Percentiles rank a stretch among this genome's conserved stretches.
Conservation (phyloP, 2,329 filamentous ascomycete genomes). For the Botrytis squamosa region DNA sequence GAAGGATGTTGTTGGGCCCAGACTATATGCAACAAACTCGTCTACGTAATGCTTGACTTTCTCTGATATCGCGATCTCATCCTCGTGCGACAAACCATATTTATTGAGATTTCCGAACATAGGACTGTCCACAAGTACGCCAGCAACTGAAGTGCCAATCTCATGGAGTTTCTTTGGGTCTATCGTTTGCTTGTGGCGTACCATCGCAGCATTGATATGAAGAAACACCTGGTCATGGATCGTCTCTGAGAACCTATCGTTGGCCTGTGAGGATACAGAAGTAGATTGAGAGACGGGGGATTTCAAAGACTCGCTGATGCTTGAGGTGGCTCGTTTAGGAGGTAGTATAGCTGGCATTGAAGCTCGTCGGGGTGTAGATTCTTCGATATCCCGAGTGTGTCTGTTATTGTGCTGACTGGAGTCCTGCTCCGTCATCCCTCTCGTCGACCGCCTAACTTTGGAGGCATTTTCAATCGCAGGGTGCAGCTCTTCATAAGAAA, state of each 20-base stretch:
- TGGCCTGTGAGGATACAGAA: not conserved
- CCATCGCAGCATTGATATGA: conserved; percentile 18
- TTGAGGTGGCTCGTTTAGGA: not conserved
- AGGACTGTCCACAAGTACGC: not conserved
- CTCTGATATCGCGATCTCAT: conserved; percentile 18
- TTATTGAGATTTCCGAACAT: conserved; percentile 6
- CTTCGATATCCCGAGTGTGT: not conserved
- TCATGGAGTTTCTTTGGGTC: conserved; percentile 1
- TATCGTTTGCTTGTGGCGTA: conserved; percentile 10
- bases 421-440: not conserved
- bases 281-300: not conserved
- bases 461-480: not conserved
- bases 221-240: conserved; percentile 15
- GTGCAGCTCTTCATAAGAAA: not conserved
- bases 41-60: conserved; percentile 17
- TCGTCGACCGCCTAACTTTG: not conserved
- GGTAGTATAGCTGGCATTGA: not conserved
- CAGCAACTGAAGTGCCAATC: conserved; percentile 19
- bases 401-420: not conserved
- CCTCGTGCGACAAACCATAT: conserved; percentile 7
- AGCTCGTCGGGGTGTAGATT: too few relatives aligned
- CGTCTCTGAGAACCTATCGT: not conserved
- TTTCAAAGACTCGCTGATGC: not conserved
- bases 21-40: conserved; percentile 9
- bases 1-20: not conserved